These are phyloP conservation scores for Metschnikowia proteae DNA, from an alignment of 805 yeast species.

Conservation along the genomic window DNA sequence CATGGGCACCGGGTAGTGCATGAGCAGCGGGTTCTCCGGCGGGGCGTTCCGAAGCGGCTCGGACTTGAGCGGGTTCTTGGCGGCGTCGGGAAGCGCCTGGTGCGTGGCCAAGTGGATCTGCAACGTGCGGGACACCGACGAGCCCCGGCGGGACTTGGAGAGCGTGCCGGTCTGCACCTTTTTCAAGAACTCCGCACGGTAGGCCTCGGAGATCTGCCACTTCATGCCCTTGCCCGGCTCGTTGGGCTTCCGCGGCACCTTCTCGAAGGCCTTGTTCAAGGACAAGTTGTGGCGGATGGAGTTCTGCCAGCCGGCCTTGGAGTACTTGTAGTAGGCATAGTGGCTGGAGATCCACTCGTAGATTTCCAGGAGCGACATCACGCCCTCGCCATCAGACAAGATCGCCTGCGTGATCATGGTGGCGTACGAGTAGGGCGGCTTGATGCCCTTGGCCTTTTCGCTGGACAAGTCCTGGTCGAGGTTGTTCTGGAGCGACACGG, in stretches of 20 bases:
- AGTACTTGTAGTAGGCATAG: conserved; percentile 87
- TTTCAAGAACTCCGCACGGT: conserved; percentile 76
- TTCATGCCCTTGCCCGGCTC: conserved; percentile 99
- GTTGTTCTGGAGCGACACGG: conserved; percentile 42
- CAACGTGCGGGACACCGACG: conserved; percentile 74
- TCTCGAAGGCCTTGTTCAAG: conserved; percentile 93
- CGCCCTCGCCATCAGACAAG: conserved; percentile 80
- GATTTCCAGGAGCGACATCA: conserved; percentile 84
- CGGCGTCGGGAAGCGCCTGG: conserved; percentile 46
- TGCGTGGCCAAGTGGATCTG: conserved; percentile 69
- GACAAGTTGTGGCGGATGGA: conserved; percentile 94
- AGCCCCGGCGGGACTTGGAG: conserved; percentile 72
- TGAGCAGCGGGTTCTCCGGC: background rate
- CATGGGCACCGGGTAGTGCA: conserved; percentile 1
- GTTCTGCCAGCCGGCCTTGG: conserved; percentile 98
- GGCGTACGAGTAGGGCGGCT: conserved; percentile 96
- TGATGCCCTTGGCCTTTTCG: conserved; percentile 88
- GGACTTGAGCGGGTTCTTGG: conserved; percentile 5
- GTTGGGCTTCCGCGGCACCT: conserved; percentile 90
- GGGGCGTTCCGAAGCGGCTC: background rate
- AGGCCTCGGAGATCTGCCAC: conserved; percentile 91
- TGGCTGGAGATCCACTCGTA: conserved; percentile 85
- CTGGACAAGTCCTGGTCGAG: conserved; percentile 66
- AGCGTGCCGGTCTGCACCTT: conserved; percentile 76
- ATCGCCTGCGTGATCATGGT: conserved; percentile 98